These are phyloP conservation scores for Priceomyces carsonii DNA, from an alignment of 805 yeast species.

Conservation along the genomic window DNA sequence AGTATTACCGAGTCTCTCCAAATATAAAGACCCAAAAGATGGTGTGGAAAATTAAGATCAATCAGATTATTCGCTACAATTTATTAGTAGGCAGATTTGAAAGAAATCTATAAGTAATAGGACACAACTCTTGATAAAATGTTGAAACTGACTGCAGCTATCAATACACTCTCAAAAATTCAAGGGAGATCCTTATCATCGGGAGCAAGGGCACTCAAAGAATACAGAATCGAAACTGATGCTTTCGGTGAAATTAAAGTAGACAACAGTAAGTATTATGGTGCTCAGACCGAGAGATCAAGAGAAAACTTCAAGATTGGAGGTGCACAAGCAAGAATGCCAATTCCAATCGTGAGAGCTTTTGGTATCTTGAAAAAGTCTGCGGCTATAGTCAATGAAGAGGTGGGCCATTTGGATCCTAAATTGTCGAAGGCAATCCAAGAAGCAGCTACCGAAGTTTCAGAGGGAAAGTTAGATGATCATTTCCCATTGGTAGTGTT, in stretches of 20 bases:
- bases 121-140: too few relatives aligned
- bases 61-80: too few relatives aligned
- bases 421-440: slow-evolving; percentile 81
- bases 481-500: slow-evolving; percentile 98
- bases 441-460: slow-evolving; percentile 93
- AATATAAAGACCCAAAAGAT: too few relatives aligned
- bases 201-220: slow-evolving; percentile 21
- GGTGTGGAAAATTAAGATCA: too few relatives aligned
- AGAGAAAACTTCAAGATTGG: slow-evolving; percentile 94
- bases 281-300: slow-evolving; percentile 97
- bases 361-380: slow-evolving; percentile 94
- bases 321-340: slow-evolving; percentile 86
- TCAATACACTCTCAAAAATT: slow-evolving; percentile 11
- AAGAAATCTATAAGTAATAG: too few relatives aligned
- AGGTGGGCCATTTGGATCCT: slow-evolving; percentile 79
- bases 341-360: slow-evolving; percentile 85
- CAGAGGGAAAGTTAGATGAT: slow-evolving; percentile 85
- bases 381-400: slow-evolving; percentile 86
- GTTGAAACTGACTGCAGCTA: slow-evolving; percentile 27
- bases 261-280: slow-evolving; percentile 86
- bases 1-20: too few relatives aligned
- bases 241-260: slow-evolving; percentile 98
- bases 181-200: slow-evolving; percentile 30
- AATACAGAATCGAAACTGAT: slow-evolving; percentile 79
- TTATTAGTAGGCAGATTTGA: too few relatives aligned